These are phyloP conservation scores for Thermoascus crustaceus DNA, from an alignment of 2,329 filamentous ascomycete species.

Conservation along the genomic window DNA sequence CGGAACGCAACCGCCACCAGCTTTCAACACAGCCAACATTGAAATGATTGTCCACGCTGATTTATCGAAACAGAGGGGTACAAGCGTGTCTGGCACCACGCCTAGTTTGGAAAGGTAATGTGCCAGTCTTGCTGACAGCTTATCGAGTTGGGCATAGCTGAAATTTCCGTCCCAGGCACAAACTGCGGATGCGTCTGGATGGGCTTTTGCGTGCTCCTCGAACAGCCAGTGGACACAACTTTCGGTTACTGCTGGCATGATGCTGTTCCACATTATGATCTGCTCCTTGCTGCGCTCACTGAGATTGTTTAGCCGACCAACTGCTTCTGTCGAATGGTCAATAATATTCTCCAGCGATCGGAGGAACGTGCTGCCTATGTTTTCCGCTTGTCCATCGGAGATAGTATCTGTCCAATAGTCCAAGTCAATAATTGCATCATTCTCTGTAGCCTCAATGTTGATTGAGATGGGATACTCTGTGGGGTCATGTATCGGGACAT, in stretches of 20 bases:
- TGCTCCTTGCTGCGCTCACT: constrained; percentile 27
- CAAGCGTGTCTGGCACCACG: constrained; percentile 16
- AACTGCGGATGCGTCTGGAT: constrained; percentile 19
- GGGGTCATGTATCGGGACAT: constrained; percentile 37
- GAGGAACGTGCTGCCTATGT: constrained; percentile 31
- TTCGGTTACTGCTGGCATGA: constrained; percentile 14
- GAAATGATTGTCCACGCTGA: constrained; percentile 23
- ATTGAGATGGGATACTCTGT: constrained; percentile 42
- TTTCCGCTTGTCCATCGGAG: constrained; percentile 30
- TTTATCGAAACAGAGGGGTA: constrained; percentile 20
- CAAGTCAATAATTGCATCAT: constrained; percentile 27
- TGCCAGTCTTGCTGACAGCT: constrained; percentile 24
- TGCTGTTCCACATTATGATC: constrained; percentile 24
- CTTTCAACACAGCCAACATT: constrained; percentile 22
- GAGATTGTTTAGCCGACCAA: constrained; percentile 30
- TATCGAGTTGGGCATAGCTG: constrained; percentile 24
- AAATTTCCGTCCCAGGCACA: constrained; percentile 23
- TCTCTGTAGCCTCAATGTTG: constrained; percentile 42
- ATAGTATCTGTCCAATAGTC: constrained; percentile 37
- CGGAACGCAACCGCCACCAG: constrained; percentile 24
- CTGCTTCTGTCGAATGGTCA: constrained; percentile 22
- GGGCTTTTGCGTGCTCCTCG: constrained; percentile 14
- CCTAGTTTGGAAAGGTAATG: constrained; percentile 22
- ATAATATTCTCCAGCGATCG: constrained; percentile 32
- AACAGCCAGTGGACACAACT: constrained; percentile 23